Conservation (phyloP, 805 yeast species). For the Zygotorulaspora danielsina region DNA sequence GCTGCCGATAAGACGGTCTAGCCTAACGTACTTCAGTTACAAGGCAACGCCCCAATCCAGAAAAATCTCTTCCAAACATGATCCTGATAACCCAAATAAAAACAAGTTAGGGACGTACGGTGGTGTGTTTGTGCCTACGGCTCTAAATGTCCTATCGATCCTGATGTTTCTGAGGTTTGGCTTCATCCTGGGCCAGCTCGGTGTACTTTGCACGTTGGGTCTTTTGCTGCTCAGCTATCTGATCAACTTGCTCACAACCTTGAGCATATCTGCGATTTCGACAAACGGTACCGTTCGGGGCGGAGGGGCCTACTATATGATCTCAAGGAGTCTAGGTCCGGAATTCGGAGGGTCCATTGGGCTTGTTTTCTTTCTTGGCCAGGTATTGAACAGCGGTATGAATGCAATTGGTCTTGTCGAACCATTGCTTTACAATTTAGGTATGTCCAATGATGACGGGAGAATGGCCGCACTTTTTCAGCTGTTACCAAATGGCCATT, state of each 20-base stretch:
- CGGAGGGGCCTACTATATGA: constrained; percentile 98
- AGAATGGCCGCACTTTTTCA: constrained; percentile 37
- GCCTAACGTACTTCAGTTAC: constrained; percentile 33
- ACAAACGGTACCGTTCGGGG: constrained; percentile 97
- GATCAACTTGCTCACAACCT: constrained; percentile 78
- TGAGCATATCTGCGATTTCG: constrained; percentile 91
- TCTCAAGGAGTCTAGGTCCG: constrained; percentile 90
- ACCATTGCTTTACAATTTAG: constrained; percentile 80
- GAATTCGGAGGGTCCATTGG: constrained; percentile 99
- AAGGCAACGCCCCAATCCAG: constrained; percentile 24
- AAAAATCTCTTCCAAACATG: constrained; percentile 30
- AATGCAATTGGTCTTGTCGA: constrained; percentile 95
- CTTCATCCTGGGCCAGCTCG: constrained; percentile 91
- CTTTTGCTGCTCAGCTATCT: constrained; percentile 68
- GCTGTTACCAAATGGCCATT: constrained; percentile 63
- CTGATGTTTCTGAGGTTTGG: constrained; percentile 95
- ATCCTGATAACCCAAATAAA: constrained; percentile 32
- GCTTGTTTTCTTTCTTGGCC: constrained; percentile 89
- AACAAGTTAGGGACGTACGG: constrained; percentile 71
- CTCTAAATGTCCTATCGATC: constrained; percentile 87
- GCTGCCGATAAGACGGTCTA: constrained; percentile 17
- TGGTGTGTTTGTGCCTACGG: constrained; percentile 92
- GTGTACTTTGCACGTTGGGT: constrained; percentile 70
- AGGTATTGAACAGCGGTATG: constrained; percentile 83
- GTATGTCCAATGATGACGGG: constrained; percentile 48